These are phyloP conservation scores for Thielaviopsis punctulata DNA, from an alignment of 2,329 filamentous ascomycete species.

Conservation along the genomic window DNA sequence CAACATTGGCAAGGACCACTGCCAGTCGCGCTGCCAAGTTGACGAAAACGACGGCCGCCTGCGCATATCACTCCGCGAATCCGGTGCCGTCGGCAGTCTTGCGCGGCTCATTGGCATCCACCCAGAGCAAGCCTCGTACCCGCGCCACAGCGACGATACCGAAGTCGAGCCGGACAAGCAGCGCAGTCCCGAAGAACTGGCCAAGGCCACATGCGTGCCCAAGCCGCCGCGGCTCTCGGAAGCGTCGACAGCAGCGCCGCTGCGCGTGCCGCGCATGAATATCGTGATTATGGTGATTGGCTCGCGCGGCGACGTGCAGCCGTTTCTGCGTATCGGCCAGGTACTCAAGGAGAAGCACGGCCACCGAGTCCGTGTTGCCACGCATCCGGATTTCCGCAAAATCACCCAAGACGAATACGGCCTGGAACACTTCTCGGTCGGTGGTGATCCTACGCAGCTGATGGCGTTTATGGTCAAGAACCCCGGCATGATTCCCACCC, in stretches of 20 bases:
- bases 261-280: slow-evolving; percentile 33
- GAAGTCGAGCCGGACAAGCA: neutral
- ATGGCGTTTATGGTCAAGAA: slow-evolving; percentile 89
- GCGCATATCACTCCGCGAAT: slow-evolving; percentile 56
- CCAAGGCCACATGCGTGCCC: neutral
- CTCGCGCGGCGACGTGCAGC: slow-evolving; percentile 63
- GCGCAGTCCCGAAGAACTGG: neutral
- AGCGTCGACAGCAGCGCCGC: neutral
- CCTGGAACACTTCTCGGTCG: slow-evolving; percentile 65
- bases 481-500: slow-evolving; percentile 55
- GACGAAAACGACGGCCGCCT: slow-evolving; percentile 49
- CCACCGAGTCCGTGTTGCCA: slow-evolving; percentile 62
- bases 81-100: slow-evolving; percentile 50
- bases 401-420: slow-evolving; percentile 53
- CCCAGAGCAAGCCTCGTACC: neutral
- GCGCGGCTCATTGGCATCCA: slow-evolving; percentile 21
- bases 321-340: slow-evolving; percentile 60
- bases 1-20: slow-evolving; percentile 45
- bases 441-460: slow-evolving; percentile 61
- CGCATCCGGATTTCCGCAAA: slow-evolving; percentile 59
- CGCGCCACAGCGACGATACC: neutral
- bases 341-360: slow-evolving; percentile 53
- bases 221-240: slow-evolving; percentile 7
- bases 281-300: slow-evolving; percentile 77
- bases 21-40: slow-evolving; percentile 45